Evolutionary conservation across 1,139 yeast species (phyloP), one percentile per base, ranked within the genome.

Genomic region (Blastobotrys capitulatus): DNA sequence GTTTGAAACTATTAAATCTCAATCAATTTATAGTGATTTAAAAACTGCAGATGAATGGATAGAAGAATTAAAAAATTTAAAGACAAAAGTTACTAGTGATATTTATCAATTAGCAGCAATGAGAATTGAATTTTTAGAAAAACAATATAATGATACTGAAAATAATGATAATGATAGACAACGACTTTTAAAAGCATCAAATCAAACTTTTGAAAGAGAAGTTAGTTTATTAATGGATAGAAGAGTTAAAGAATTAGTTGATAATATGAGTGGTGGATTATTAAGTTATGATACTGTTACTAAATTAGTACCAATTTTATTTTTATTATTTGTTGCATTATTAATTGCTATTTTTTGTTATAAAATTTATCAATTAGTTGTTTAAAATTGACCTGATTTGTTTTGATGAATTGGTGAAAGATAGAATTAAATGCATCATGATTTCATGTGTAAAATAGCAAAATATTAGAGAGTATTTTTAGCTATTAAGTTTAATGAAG

Each of bases 191-290:
- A 10, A 29, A 29, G 32, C 32, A 12, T 36, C 44, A 25, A 12
- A 19, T 19, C 16, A 18, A 20, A 7, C 10, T 25, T 18, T 42
- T 35, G 46, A 42, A 16, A n/a, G 20, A n/a, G 46, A 42, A 31
- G 46, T 42, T 31, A 15, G 34, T 9, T 13, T 36, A 19, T 13
- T 42, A 25, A 42, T 42, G 46, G 46, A 42, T 15, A 15, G 40
- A 13, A 38, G 46, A 9, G 46, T 42, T 12, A 12, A 29, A 36
- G 40, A 42, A 19, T 16, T 42, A 32, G 37, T 42, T 38, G 34
- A 42, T 15, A 40, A 42, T 12, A 35, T 42, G 46, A 42, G 37
- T 22, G 46, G 46, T 22, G 46, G 46, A 7, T 27, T 42, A 34
- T 25, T 42, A n/a, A 26, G 25, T 9, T 42, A 42, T 22, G 46